Evolutionary conservation across 129 eudicot species (phyloP).

Genomic region (sunflower (Helianthus annuus)): DNA sequence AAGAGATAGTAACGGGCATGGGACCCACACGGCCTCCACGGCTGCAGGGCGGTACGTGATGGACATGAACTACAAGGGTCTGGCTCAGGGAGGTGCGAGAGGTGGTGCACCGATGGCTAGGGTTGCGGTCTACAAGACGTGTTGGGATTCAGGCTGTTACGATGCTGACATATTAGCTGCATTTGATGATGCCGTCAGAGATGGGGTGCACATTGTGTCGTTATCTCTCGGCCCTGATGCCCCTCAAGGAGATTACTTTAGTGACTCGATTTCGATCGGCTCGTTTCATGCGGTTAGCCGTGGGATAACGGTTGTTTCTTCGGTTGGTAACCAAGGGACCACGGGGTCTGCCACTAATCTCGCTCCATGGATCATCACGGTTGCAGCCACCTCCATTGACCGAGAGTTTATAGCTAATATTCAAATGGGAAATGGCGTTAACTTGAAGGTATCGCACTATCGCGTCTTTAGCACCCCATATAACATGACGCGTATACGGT

Average conservation of each 20-base stretch:
- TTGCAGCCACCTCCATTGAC: slow-evolving; percentile 83
- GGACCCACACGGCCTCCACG: slow-evolving; percentile 80
- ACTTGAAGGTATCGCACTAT: slow-evolving; percentile 52
- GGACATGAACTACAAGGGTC: slow-evolving; percentile 69
- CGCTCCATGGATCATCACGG: slow-evolving; percentile 91
- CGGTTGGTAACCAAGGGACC: slow-evolving; percentile 74
- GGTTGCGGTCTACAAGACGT: slow-evolving; percentile 83
- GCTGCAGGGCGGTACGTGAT: slow-evolving; percentile 79
- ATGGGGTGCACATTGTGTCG: slow-evolving; percentile 81
- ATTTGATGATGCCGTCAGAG: slow-evolving; percentile 83
- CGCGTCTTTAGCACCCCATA: background rate
- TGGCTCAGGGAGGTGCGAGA: slow-evolving; percentile 75
- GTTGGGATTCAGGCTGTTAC: slow-evolving; percentile 85
- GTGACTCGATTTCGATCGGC: slow-evolving; percentile 81
- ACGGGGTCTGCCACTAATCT: slow-evolving; percentile 68
- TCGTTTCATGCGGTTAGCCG: slow-evolving; percentile 81
- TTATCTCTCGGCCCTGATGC: slow-evolving; percentile 74
- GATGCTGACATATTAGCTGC: slow-evolving; percentile 87
- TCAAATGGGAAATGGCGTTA: slow-evolving; percentile 64
- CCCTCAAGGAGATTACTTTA: slow-evolving; percentile 80
- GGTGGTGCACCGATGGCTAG: slow-evolving; percentile 94
- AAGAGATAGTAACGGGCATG: slow-evolving; percentile 78
- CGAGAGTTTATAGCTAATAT: slow-evolving; percentile 64
- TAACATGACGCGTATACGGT: background rate
- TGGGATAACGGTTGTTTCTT: slow-evolving; percentile 80